phyloP scores from a whole-genome alignment of 805 yeast species.

The Cyberlindnera bimundalis region DNA sequence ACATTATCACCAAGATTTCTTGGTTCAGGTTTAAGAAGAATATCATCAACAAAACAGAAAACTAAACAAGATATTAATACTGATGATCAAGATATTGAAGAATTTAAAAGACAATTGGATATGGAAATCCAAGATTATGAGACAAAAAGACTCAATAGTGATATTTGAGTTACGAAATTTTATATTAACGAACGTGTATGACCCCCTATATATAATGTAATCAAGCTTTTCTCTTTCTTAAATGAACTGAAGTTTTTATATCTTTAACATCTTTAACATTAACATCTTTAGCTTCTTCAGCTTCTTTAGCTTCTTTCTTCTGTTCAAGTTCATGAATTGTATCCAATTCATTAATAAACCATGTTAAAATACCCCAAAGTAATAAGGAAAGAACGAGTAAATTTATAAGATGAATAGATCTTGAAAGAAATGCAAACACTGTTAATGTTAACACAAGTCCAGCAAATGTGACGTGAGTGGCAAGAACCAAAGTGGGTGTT shows the following conservation, averaged over 20 bases:
- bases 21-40: background rate
- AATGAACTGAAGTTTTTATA: background rate
- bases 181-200: background rate
- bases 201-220: background rate
- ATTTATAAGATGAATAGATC: constrained; percentile 58
- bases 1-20: constrained; percentile 23
- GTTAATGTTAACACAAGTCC: constrained; percentile 56
- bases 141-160: constrained; percentile 14
- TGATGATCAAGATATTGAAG: constrained; percentile 23
- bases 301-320: constrained; percentile 25
- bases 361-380: constrained; percentile 77
- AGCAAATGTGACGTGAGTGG: constrained; percentile 82
- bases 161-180: too few relatives aligned
- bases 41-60: constrained; percentile 1
- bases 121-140: constrained; percentile 25
- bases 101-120: constrained; percentile 22
- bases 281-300: constrained; percentile 15
- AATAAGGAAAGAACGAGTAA: constrained; percentile 53
- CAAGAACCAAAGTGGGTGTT: constrained; percentile 80
- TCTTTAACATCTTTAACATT: background rate
- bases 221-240: constrained; percentile 16
- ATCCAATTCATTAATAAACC: constrained; percentile 79
- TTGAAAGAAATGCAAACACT: constrained; percentile 55
- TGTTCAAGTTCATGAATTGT: constrained; percentile 25
- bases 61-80: background rate